phyloP scores from a whole-genome alignment of 192 early-diverging fungal species.

The Coemansia sp. region DNA sequence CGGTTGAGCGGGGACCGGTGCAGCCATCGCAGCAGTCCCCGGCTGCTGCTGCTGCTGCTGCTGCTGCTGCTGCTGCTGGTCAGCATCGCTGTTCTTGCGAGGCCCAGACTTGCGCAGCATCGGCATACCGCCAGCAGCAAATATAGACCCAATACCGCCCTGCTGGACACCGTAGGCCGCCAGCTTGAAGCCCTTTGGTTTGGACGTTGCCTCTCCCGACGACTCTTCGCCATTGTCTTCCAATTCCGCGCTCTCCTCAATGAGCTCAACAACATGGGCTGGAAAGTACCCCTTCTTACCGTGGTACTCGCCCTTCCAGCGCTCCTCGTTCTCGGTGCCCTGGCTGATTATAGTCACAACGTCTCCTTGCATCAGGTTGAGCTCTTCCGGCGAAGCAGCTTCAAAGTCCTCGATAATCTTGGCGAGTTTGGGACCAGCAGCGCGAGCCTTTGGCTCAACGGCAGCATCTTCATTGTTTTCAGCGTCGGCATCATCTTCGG shows the following conservation, averaged over 20 bases:
- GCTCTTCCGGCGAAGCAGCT: slow-evolving; percentile 62
- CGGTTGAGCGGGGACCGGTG: slow-evolving; percentile 14
- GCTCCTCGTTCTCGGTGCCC: slow-evolving; percentile 53
- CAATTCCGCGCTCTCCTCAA: slow-evolving; percentile 33
- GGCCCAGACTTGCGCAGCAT: slow-evolving; percentile 61
- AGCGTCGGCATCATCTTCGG: slow-evolving; percentile 5
- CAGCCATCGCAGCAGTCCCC: too few relatives aligned
- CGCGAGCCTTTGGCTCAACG: slow-evolving; percentile 21
- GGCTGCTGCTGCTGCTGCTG: too few relatives aligned
- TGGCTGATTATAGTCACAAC: slow-evolving; percentile 71
- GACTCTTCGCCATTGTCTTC: slow-evolving; percentile 29
- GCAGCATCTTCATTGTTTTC: slow-evolving; percentile 8
- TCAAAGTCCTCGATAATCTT: slow-evolving; percentile 74
- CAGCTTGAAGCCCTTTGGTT: slow-evolving; percentile 59
- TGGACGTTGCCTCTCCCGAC: slow-evolving; percentile 9
- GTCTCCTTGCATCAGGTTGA: slow-evolving; percentile 65
- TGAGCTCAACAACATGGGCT: slow-evolving; percentile 58
- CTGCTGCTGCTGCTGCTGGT: slow-evolving; percentile 6
- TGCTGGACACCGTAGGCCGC: slow-evolving; percentile 78
- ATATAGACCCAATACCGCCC: slow-evolving; percentile 74
- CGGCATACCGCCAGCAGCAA: slow-evolving; percentile 70
- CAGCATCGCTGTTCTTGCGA: slow-evolving; percentile 32
- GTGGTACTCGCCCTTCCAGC: slow-evolving; percentile 79
- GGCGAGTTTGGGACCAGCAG: slow-evolving; percentile 49
- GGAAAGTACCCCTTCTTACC: slow-evolving; percentile 77